phyloP scores from a whole-genome alignment of 352 stramenopile species.

The Pythium periplocum region DNA sequence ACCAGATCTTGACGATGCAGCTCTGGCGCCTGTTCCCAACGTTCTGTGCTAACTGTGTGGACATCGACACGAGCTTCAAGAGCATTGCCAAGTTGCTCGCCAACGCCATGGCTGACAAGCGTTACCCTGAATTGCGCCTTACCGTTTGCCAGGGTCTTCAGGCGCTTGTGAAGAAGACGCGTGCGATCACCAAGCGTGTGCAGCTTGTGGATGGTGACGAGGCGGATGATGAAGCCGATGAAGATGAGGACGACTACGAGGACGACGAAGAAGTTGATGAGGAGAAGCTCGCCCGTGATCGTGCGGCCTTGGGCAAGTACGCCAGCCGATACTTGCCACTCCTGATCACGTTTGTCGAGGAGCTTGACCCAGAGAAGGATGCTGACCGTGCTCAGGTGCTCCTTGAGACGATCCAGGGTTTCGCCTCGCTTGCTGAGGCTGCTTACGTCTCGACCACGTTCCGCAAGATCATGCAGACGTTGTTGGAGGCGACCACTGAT shows the following conservation, averaged over 20 bases:
- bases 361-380: constrained; percentile 74
- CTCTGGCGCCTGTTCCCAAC: constrained; percentile 81
- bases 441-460: constrained; percentile 67
- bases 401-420: constrained; percentile 77
- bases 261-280: constrained; percentile 66
- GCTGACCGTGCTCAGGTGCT: constrained; percentile 62
- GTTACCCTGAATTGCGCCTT: constrained; percentile 77
- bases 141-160: constrained; percentile 84
- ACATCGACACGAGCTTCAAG: constrained; percentile 81
- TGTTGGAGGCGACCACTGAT: constrained; percentile 79
- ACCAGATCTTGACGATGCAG: constrained; percentile 74
- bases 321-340: constrained; percentile 79
- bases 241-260: constrained; percentile 31
- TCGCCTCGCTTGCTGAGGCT: constrained; percentile 67
- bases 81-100: constrained; percentile 82
- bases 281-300: constrained; percentile 67
- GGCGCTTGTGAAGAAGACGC: constrained; percentile 69
- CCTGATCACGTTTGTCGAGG: constrained; percentile 79
- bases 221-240: constrained; percentile 28
- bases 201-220: constrained; percentile 33
- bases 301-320: constrained; percentile 73
- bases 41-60: constrained; percentile 61
- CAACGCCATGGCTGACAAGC: constrained; percentile 84
- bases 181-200: constrained; percentile 32
- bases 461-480: constrained; percentile 88